phyloP scores from a whole-genome alignment of 108 stramenopile genomes.

The Pseudonitzschia pungens region DNA sequence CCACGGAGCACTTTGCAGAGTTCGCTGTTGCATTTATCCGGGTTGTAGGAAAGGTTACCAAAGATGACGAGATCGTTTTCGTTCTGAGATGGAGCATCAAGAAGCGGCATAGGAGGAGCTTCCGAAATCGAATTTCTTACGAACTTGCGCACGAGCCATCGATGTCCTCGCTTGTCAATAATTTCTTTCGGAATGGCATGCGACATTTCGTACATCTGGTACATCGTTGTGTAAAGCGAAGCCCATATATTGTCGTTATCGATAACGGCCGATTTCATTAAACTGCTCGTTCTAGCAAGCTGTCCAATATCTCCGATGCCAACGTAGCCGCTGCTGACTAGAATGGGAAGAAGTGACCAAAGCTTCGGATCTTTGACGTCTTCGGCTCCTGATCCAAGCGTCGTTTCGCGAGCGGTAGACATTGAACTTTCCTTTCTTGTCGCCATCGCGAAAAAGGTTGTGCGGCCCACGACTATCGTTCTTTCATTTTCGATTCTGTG shows the following conservation, averaged over 20 bases:
- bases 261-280: not conserved
- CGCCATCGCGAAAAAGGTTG: too few relatives aligned
- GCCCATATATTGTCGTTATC: not conserved
- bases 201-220: not conserved
- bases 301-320: not conserved
- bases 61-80: constrained; percentile 11
- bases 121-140: not conserved
- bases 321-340: not conserved
- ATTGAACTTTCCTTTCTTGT: too few relatives aligned
- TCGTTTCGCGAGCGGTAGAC: too few relatives aligned
- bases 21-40: not conserved
- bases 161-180: not conserved
- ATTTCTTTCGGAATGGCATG: constrained; percentile 4
- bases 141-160: not conserved
- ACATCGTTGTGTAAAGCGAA: not conserved
- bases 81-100: not conserved
- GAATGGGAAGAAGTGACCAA: not conserved
- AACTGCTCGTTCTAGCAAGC: not conserved
- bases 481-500: too few relatives aligned
- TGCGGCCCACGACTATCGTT: too few relatives aligned
- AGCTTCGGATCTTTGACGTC: not conserved
- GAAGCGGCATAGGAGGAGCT: not conserved
- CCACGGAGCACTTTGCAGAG: not conserved
- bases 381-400: not conserved
- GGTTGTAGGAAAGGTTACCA: not conserved